phyloP scores from a whole-genome alignment of 2,329 filamentous ascomycete species.

The Ramichloridium luteum region DNA sequence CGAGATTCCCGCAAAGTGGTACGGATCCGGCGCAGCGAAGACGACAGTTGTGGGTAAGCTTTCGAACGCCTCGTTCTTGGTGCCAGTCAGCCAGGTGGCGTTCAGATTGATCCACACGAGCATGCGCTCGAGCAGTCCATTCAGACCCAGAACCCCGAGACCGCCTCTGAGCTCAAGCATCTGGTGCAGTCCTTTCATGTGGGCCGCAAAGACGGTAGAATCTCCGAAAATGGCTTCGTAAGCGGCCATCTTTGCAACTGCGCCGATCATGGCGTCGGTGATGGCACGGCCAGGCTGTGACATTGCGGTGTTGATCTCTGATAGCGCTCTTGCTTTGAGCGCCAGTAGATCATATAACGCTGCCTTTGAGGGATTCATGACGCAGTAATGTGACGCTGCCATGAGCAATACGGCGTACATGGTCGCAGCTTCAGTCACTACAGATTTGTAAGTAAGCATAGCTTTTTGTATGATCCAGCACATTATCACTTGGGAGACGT shows the following conservation, averaged over 20 bases:
- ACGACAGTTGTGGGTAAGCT: conserved; percentile 12
- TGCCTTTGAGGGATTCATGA: conserved; percentile 16
- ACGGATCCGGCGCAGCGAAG: conserved; percentile 16
- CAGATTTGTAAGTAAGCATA: not conserved
- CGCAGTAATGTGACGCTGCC: conserved; percentile 29
- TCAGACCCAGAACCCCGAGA: conserved; percentile 29
- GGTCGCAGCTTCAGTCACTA: conserved; percentile 24
- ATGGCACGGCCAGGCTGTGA: conserved; percentile 14
- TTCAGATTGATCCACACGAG: conserved; percentile 35
- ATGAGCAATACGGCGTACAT: conserved; percentile 32
- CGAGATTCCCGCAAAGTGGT: conserved; percentile 14
- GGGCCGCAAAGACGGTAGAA: conserved; percentile 28
- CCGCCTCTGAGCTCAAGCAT: conserved; percentile 35
- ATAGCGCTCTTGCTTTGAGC: conserved; percentile 31
- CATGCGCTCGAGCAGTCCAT: conserved; percentile 34
- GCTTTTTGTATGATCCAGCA: too few species aligned
- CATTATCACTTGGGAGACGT: too few species aligned
- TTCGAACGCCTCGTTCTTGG: conserved; percentile 4
- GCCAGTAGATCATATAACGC: conserved; percentile 24
- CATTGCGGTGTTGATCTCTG: conserved; percentile 29
- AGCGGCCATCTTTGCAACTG: conserved; percentile 38
- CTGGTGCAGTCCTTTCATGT: conserved; percentile 33
- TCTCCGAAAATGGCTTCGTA: conserved; percentile 39
- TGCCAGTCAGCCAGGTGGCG: conserved; percentile 12
- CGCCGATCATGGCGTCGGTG: conserved; percentile 34